Evolutionary conservation across 2,329 filamentous ascomycete species (phyloP).

Genomic region (Salinomyces thailandicus): DNA sequence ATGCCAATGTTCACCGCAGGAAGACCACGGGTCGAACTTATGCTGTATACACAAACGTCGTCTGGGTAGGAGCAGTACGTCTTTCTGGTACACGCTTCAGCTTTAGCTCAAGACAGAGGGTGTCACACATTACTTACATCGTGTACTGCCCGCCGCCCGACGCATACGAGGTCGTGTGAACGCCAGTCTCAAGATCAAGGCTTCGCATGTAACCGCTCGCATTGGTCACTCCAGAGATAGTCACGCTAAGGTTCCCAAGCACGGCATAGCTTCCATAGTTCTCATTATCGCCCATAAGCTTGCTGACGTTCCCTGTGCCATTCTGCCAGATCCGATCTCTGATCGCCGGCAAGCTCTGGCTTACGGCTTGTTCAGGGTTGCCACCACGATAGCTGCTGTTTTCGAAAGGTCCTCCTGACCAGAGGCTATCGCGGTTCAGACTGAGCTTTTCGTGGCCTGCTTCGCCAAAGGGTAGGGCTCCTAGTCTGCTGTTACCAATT

Average conservation of each 20-base stretch:
- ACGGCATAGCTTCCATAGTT: slow-evolving; percentile 40
- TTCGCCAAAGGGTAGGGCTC: slow-evolving; percentile 35
- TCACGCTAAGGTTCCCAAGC: slow-evolving; percentile 37
- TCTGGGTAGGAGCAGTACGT: slow-evolving; percentile 38
- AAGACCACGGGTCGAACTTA: slow-evolving; percentile 24
- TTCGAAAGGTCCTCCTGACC: slow-evolving; percentile 43
- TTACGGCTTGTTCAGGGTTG: slow-evolving; percentile 30
- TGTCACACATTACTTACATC: slow-evolving; percentile 5
- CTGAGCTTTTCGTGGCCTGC: slow-evolving; percentile 34
- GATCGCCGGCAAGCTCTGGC: slow-evolving; percentile 31
- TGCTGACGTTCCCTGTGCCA: slow-evolving; percentile 36
- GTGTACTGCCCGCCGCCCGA: slow-evolving; percentile 23
- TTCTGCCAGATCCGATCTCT: slow-evolving; percentile 40
- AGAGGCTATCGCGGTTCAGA: slow-evolving; percentile 41
- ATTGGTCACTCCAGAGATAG: slow-evolving; percentile 24
- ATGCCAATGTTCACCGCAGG: slow-evolving; percentile 34
- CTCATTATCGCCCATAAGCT: slow-evolving; percentile 30
- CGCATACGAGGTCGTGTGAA: slow-evolving; percentile 26
- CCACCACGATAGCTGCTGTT: slow-evolving; percentile 36
- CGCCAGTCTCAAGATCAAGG: slow-evolving; percentile 36
- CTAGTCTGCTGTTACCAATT: slow-evolving; percentile 40
- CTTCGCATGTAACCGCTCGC: slow-evolving; percentile 31
- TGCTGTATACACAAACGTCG: slow-evolving; percentile 31
- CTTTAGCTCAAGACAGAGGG: neutral
- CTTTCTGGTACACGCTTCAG: slow-evolving; percentile 13